A percentile compares a stretch with the other conserved stretches of the same genome.
Conservation (phyloP, 257 asterid genomes). For the Knoxia roxburghii region DNA sequence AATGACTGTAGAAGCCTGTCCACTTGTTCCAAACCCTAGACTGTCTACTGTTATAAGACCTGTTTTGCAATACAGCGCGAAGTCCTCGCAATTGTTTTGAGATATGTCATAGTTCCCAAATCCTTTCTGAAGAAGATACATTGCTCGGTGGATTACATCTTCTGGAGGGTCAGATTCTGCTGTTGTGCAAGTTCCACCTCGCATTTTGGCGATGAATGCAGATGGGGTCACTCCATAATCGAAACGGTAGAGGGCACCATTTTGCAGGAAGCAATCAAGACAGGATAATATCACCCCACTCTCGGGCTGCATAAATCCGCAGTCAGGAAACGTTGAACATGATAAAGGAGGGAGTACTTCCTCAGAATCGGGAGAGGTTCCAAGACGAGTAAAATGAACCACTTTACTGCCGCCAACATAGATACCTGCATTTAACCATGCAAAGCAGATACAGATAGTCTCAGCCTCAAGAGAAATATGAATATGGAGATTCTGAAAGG, state of each 20-base stretch:
- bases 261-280: conserved; percentile 71
- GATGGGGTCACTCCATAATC: conserved; percentile 74
- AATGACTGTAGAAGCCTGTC: conserved; percentile 80
- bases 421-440: conserved; percentile 47
- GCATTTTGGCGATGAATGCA: conserved; percentile 64
- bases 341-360: conserved; percentile 27
- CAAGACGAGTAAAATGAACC: conserved; percentile 74
- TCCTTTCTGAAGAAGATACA: conserved; percentile 76
- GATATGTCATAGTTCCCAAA: conserved; percentile 78
- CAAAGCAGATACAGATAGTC: background rate
- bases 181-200: conserved; percentile 93
- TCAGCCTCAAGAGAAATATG: background rate
- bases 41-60: conserved; percentile 78
- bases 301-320: conserved; percentile 73
- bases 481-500: background rate
- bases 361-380: conserved; percentile 29
- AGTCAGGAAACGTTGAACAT: conserved; percentile 72
- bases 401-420: conserved; percentile 89
- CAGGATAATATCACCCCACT: conserved; percentile 82
- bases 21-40: conserved; percentile 79
- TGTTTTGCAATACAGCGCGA: conserved; percentile 87
- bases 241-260: conserved; percentile 62
- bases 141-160: conserved; percentile 70
- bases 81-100: conserved; percentile 94
- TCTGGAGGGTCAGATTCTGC: conserved; percentile 66